Percentiles rank a stretch among this genome's conserved stretches.
These are phyloP conservation scores for Komagataella populi DNA, from an alignment of 805 yeast species.

Conservation along the genomic window DNA sequence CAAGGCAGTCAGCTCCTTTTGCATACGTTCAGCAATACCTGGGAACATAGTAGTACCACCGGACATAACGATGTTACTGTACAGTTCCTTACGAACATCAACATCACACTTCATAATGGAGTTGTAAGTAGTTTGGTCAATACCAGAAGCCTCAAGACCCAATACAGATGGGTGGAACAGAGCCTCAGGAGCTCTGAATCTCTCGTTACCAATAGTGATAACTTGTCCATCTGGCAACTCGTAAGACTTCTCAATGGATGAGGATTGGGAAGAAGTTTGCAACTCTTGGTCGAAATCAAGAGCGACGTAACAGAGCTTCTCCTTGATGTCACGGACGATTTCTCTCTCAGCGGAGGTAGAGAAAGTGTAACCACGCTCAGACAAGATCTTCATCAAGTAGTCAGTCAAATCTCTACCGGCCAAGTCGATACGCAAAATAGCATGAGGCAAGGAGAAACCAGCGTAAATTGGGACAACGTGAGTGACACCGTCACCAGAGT, in stretches of 20 bases:
- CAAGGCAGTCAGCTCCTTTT: constrained; percentile 98
- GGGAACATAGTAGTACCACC: constrained; percentile 99
- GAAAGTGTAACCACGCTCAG: constrained; percentile 98
- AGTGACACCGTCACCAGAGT: constrained; percentile 99
- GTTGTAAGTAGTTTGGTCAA: constrained; percentile 93
- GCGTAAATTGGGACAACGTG: constrained; percentile 99
- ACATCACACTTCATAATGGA: constrained; percentile 98
- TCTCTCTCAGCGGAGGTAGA: constrained; percentile 99
- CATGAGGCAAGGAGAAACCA: constrained; percentile 98
- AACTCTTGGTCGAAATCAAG: constrained; percentile 98
- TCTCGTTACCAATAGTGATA: constrained; percentile 98
- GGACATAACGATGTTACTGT: constrained; percentile 98
- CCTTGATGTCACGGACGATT: constrained; percentile 89
- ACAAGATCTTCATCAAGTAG: constrained; percentile 94
- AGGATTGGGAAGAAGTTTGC: constrained; percentile 97
- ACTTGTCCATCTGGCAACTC: constrained; percentile 99
- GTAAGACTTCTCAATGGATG: constrained; percentile 96
- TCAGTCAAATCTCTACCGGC: constrained; percentile 99
- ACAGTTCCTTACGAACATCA: constrained; percentile 97
- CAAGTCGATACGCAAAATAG: constrained; percentile 95
- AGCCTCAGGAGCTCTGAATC: constrained; percentile 99
- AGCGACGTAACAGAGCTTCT: constrained; percentile 97
- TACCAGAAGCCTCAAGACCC: constrained; percentile 92
- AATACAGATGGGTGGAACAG: constrained; percentile 95
- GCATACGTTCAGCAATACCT: constrained; percentile 99